Evolutionary conservation across 2,329 filamentous ascomycete species (phyloP), one percentile per base, ranked within the genome.

Genomic region (Microdochium nivale): DNA sequence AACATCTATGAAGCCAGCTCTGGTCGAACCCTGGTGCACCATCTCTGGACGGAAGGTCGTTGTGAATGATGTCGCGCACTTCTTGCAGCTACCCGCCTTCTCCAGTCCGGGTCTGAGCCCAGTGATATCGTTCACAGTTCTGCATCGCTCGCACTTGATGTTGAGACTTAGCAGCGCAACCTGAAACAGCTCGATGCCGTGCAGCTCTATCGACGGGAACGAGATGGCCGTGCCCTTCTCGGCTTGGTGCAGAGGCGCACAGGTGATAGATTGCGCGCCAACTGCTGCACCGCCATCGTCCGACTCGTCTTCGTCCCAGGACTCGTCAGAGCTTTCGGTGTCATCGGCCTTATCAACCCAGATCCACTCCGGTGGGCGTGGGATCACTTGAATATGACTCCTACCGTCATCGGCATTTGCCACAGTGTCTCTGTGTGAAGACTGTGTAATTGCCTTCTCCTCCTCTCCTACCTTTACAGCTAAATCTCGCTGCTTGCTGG

Each of bases 81-180:
- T 84, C 53, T 71, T 78, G 67, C 83, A 86, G 59, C 70, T 77
- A 33, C 71, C 63, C 1, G 69, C 64, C 62, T 80, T 81, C 54
- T 76, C 72, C 1, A 64, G 56, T 11, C 75, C 76, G 46, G 83
- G 77, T 52, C 79, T 81, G 9, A 92, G 71, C 24, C 81, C 81
- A 8, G 80, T 80, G 40, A 91, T 69, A 55, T 94, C 89, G 60
- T 83, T 82, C 13, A 75, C 65, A 3, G 87, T 86, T 65, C 86
- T 90, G 74, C 89, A 95, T 35, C 89, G 80, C 50, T 84, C 81
- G 65, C 89, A 95, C 64, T 90, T 91, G 55, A 90, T 74, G 2
- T 79, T 86, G 55, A 94, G 72, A 53, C 80, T 83, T 30, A 94
- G 70, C 24, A 79, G 74, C 0, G 77, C 72, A 1, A 92, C 68